Conservation (phyloP, 1,284 basidiomycete genomes). For the Fistulina hepatica region DNA sequence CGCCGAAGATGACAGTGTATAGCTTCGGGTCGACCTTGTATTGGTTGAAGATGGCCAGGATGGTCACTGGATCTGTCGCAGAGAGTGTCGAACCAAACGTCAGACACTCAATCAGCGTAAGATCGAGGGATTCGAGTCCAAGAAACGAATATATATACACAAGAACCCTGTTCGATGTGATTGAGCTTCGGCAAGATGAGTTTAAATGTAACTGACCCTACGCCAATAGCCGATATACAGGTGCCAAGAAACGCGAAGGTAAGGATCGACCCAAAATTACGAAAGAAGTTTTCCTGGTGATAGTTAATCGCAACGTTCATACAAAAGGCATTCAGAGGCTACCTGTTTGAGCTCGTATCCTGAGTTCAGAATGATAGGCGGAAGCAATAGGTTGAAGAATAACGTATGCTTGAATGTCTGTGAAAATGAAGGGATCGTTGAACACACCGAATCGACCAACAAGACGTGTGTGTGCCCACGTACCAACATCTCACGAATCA, state of each 20-base stretch:
- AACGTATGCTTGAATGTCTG: constrained; percentile 95
- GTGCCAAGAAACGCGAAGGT: constrained; percentile 96
- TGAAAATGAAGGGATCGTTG: neutral
- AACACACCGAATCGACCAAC: too few species aligned
- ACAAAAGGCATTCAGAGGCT: constrained; percentile 15
- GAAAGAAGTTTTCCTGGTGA: constrained; percentile 87
- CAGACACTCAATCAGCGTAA: constrained; percentile 84
- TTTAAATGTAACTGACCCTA: constrained; percentile 59
- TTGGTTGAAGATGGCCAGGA: constrained; percentile 97
- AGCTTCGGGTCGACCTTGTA: constrained; percentile 98
- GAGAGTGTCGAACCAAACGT: constrained; percentile 95
- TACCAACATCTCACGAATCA: constrained; percentile 96
- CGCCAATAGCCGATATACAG: constrained; percentile 92
- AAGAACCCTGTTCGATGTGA: constrained; percentile 61
- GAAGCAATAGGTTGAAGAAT: constrained; percentile 95
- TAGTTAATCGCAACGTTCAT: neutral
- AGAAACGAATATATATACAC: constrained; percentile 93
- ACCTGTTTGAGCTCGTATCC: constrained; percentile 97
- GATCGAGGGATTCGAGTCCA: constrained; percentile 75
- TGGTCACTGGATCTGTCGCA: constrained; percentile 97
- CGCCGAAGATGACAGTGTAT: constrained; percentile 97
- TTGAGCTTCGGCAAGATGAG: constrained; percentile 3
- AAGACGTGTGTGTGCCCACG: constrained; percentile 28
- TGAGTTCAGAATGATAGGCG: constrained; percentile 96
- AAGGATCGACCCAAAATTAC: constrained; percentile 94